phyloP scores from a whole-genome alignment of 2,329 filamentous ascomycete genomes.

The Ophiosphaerella herpotricha region DNA sequence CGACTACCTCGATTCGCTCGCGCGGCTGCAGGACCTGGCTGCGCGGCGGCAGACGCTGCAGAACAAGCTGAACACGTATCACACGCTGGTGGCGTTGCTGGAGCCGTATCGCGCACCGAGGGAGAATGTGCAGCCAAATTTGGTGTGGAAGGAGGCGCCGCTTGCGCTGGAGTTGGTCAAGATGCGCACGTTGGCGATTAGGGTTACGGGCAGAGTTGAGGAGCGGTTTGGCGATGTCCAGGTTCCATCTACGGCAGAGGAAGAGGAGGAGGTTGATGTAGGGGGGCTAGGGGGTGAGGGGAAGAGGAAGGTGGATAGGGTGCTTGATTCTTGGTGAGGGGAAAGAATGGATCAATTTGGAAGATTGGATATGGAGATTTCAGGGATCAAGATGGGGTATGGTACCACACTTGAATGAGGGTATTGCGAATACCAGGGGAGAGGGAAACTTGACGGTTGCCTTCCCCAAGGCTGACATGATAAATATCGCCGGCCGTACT shows the following conservation, averaged over 20 bases:
- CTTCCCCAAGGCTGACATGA: no score
- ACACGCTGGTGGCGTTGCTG: constrained; percentile 56
- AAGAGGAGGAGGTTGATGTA: constrained; percentile 30
- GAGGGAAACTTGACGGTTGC: no score
- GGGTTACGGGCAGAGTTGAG: constrained; percentile 42
- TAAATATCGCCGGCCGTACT: no score
- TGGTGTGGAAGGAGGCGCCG: constrained; percentile 67
- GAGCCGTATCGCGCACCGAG: constrained; percentile 57
- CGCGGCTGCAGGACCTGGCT: constrained; percentile 54
- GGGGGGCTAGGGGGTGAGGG: constrained; percentile 18
- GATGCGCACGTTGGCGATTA: constrained; percentile 62
- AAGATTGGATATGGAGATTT: no score
- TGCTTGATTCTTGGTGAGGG: constrained; percentile 30
- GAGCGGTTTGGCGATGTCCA: constrained; percentile 36
- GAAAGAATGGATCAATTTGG: no score
- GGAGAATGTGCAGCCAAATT: constrained; percentile 63
- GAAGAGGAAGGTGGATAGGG: constrained; percentile 30
- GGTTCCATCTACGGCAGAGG: constrained; percentile 32
- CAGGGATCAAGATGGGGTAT: no score
- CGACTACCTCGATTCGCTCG: constrained; percentile 46
- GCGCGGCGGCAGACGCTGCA: constrained; percentile 56
- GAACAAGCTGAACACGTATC: constrained; percentile 54
- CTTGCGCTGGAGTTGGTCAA: constrained; percentile 69
- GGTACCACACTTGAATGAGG: no score
- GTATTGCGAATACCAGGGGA: no score